Evolutionary conservation across 208 protist genomes (phyloP), one percentile per base, ranked within the genome.

Genomic region (Leishmania gerbilli): DNA sequence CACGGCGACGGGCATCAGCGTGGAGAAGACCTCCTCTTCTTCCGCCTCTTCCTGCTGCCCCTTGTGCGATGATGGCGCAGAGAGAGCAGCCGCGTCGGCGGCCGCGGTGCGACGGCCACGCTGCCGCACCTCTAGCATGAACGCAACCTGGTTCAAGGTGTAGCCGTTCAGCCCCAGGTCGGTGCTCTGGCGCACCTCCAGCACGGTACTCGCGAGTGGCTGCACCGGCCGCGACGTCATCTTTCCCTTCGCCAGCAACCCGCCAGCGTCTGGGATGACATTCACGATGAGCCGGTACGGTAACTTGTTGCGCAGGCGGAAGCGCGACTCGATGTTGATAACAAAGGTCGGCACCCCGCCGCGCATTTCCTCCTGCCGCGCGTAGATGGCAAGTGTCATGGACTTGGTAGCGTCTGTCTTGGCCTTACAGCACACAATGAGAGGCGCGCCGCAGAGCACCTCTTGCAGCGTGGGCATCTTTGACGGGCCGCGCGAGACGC

Each of bases 311-410:
- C 89, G 77, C 55, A 97, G 71, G 65, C 77, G 71, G 81, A 92
- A 90, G 64, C 89, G 91, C 37, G 94, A 88, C 81, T 91, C 88
- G 34, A 96, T 82, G 2, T 86, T 74, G 60, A 97, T 85, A 65
- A 92, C 76, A 71, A 93, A 97, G 74, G 80, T 88, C 4, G 91
- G 92, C 77, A 93, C 84, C 27, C 92, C 94, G 13, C 89, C 94
- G 37, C 87, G 88, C 62, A 96, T 90, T 11, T 84, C 87, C 34
- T 91, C 90, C 74, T 95, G 89, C 21, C 79, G 74, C 76, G 89
- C 87, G 40, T 76, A 88, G 8, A 97, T 77, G 72, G 78, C 68
- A 53, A 88, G 83, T n/a, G 77, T 77, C 83, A 84, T 76, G 24
- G 49, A 67, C 55, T 79, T 71, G 19, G 62, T 45, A 5, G 53